Conservation (phyloP, 2,329 filamentous ascomycete species). For the Westerdykella aurantiaca region DNA sequence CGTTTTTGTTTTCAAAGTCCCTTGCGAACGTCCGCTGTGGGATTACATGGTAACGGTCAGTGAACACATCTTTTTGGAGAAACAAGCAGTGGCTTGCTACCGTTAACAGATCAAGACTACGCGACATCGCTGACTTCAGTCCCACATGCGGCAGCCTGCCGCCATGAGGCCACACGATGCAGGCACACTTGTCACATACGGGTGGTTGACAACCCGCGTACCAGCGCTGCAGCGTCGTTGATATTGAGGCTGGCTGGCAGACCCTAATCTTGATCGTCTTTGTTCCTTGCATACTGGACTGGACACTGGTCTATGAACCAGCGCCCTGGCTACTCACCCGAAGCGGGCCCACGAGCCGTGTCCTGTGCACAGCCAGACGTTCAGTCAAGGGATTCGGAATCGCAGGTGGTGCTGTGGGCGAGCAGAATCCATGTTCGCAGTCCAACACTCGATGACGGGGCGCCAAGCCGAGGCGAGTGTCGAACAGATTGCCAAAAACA, state of each 20-base stretch:
- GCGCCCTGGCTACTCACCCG: conserved; percentile 19
- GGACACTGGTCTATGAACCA: conserved; percentile 10
- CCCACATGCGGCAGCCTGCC: conserved; percentile 23
- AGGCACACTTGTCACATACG: neutral
- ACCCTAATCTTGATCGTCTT: conserved; percentile 7
- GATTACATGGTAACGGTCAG: conserved; percentile 22
- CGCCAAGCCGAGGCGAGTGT: conserved; percentile 5
- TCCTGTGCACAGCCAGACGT: too few species aligned
- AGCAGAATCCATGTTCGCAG: conserved; percentile 1
- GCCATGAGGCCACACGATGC: conserved; percentile 6
- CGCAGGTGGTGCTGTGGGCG: conserved; percentile 2
- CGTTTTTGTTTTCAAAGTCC: conserved; percentile 19
- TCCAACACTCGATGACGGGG: conserved; percentile 1
- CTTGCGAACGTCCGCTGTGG: conserved; percentile 24
- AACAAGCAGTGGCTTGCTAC: conserved; percentile 12
- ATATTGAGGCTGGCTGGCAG: neutral
- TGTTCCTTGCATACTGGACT: conserved; percentile 19
- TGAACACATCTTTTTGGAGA: conserved; percentile 12
- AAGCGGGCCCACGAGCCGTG: conserved; percentile 17
- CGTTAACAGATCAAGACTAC: conserved; percentile 17
- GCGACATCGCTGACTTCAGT: conserved; percentile 16
- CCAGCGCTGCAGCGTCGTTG: conserved; percentile 10
- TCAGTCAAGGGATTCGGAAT: neutral
- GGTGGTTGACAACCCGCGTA: conserved; percentile 2
- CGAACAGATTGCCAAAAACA: neutral